These are phyloP conservation scores for Trypanosoma rangeli DNA, from an alignment of 208 protist species.

Conservation along the genomic window DNA sequence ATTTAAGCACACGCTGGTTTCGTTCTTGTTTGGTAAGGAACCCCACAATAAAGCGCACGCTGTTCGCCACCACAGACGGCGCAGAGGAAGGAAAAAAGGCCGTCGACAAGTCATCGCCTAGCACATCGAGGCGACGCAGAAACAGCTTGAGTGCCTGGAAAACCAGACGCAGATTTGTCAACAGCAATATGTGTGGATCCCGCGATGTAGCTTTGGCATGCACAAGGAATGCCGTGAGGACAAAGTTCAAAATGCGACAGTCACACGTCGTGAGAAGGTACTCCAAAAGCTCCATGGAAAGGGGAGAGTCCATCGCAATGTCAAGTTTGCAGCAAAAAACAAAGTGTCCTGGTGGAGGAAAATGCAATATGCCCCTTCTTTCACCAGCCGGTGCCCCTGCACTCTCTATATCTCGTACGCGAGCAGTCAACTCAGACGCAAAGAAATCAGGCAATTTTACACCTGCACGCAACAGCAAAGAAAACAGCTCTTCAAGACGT, in stretches of 20 bases:
- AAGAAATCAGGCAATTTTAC: conserved; percentile 28
- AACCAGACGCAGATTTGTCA: conserved; percentile 17
- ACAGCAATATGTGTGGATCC: neutral
- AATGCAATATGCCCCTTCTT: neutral
- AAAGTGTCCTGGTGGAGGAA: conserved; percentile 56
- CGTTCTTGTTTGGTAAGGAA: conserved; percentile 24
- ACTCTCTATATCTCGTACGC: conserved; percentile 5
- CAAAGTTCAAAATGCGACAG: conserved; percentile 39
- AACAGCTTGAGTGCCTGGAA: conserved; percentile 13
- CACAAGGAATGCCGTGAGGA: conserved; percentile 39
- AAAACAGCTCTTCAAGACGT: conserved; percentile 25
- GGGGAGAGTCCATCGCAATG: conserved; percentile 28
- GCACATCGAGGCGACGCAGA: conserved; percentile 14
- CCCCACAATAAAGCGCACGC: conserved; percentile 19
- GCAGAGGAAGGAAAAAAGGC: conserved; percentile 25
- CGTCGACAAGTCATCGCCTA: neutral
- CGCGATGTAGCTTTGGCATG: neutral
- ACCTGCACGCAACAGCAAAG: conserved; percentile 29
- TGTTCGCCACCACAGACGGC: conserved; percentile 24
- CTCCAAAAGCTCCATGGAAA: conserved; percentile 35
- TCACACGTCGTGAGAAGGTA: conserved; percentile 45
- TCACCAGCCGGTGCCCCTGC: conserved; percentile 1
- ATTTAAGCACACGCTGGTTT: conserved; percentile 12
- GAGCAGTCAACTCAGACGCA: conserved; percentile 20
- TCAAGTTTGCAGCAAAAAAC: conserved; percentile 53